These are phyloP conservation scores for Myochromella boudieri DNA, from an alignment of 768 basidiomycete genomes.

Conservation along the genomic window DNA sequence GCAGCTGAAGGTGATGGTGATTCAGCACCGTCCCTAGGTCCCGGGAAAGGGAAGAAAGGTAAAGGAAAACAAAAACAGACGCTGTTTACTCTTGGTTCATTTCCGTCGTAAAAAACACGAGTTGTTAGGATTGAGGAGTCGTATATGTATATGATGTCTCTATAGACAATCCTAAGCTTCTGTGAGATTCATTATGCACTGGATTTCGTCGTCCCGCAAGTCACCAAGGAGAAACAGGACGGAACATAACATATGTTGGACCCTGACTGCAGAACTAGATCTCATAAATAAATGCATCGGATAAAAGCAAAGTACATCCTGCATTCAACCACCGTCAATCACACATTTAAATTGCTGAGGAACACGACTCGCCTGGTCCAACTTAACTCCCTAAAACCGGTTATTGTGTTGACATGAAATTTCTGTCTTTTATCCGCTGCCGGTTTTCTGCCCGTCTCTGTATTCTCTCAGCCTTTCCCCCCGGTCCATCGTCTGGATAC, in stretches of 20 bases:
- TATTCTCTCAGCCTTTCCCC: constrained; percentile 62
- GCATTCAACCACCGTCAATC: too few relatives aligned
- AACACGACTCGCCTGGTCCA: neutral
- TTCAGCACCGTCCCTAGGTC: constrained; percentile 13
- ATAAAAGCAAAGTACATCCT: too few relatives aligned
- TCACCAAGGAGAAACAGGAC: too few relatives aligned
- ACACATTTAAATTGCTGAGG: too few relatives aligned
- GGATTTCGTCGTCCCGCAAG: too few relatives aligned
- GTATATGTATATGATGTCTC: neutral
- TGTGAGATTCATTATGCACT: too few relatives aligned
- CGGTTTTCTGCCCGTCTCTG: constrained; percentile 61
- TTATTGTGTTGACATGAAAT: constrained; percentile 86
- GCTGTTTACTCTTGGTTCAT: constrained; percentile 64
- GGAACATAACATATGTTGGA: too few relatives aligned
- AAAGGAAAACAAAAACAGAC: constrained; percentile 88
- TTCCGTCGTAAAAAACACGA: constrained; percentile 27
- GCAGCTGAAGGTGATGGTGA: constrained; percentile 13
- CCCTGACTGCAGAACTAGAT: neutral
- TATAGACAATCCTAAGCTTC: too few relatives aligned
- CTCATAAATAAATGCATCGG: too few relatives aligned
- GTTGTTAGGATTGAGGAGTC: neutral
- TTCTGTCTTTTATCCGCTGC: constrained; percentile 74
- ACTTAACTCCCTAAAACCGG: constrained; percentile 9
- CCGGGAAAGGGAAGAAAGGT: constrained; percentile 63
- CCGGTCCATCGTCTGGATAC: constrained; percentile 70